phyloP scores from a whole-genome alignment of 192 early-diverging fungal species.

The Chytriomyces hyalinus region DNA sequence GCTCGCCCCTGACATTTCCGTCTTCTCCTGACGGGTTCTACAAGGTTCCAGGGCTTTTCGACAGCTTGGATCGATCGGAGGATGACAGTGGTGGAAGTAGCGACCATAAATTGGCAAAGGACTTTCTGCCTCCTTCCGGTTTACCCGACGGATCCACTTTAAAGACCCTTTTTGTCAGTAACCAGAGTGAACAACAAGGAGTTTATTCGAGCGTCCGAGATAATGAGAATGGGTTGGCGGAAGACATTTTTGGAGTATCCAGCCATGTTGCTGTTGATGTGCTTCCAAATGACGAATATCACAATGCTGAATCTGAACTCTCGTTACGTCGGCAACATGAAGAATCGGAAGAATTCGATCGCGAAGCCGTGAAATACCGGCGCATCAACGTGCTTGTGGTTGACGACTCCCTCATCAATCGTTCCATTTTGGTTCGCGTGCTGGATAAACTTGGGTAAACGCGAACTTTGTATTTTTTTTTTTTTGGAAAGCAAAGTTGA shows the following conservation, averaged over 20 bases:
- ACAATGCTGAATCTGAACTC: neutral
- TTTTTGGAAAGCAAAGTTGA: no score
- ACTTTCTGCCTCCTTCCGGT: no score
- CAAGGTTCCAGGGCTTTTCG: neutral
- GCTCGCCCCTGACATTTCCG: neutral
- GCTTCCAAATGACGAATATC: neutral
- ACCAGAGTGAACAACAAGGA: neutral
- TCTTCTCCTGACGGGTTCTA: neutral
- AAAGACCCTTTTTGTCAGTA: no score
- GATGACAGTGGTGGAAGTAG: neutral
- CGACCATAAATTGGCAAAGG: neutral
- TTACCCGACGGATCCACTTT: no score
- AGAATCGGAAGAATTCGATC: neutral
- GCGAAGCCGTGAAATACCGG: neutral
- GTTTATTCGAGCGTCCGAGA: neutral
- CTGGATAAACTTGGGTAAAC: conserved; percentile 24
- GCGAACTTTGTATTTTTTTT: neutral
- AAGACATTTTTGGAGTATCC: neutral
- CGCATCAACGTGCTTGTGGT: conserved; percentile 23
- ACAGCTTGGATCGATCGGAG: neutral
- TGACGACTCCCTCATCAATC: conserved; percentile 41
- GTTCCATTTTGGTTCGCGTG: conserved; percentile 26
- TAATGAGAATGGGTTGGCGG: neutral
- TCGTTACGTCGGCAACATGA: no score
- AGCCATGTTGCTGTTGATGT: neutral